A percentile compares a stretch with the other conserved stretches of the same genome.
Evolutionary conservation across 768 basidiomycete genomes (phyloP).

Genomic region (Mycena galericulata): DNA sequence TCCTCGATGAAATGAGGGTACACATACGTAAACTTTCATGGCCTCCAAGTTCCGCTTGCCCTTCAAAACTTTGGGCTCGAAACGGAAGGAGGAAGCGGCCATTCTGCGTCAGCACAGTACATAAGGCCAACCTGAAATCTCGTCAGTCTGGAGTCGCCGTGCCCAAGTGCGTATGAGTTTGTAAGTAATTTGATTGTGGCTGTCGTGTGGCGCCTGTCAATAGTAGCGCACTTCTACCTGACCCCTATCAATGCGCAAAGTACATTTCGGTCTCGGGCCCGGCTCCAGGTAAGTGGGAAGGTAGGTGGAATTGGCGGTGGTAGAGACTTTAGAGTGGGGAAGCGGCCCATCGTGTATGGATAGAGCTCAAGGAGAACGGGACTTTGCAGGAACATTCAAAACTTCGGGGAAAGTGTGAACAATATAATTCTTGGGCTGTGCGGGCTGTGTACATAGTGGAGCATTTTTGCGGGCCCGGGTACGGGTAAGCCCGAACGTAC

Average conservation of each 20-base stretch:
- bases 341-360: no score
- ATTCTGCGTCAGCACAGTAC: no score
- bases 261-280: neutral
- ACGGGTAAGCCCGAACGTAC: constrained; percentile 4
- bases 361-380: neutral
- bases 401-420: constrained; percentile 1
- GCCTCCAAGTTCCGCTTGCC: no score
- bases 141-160: constrained; percentile 3
- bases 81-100: no score
- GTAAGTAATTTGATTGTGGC: no score
- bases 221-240: neutral
- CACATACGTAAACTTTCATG: no score
- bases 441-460: constrained; percentile 1
- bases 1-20: no score
- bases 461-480: constrained; percentile 1
- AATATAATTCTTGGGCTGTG: constrained; percentile 9
- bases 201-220: constrained; percentile 1
- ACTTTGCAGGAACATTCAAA: constrained; percentile 1
- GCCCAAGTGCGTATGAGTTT: constrained; percentile 5
- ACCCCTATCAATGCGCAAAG: constrained; percentile 1
- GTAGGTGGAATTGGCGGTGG: constrained; percentile 1
- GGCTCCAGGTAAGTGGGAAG: neutral
- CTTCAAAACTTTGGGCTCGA: no score
- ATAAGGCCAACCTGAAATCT: constrained; percentile 5
- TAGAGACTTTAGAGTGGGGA: neutral